phyloP scores from a whole-genome alignment of 2,329 filamentous ascomycete species.

The Decorospora gaudefroyi region DNA sequence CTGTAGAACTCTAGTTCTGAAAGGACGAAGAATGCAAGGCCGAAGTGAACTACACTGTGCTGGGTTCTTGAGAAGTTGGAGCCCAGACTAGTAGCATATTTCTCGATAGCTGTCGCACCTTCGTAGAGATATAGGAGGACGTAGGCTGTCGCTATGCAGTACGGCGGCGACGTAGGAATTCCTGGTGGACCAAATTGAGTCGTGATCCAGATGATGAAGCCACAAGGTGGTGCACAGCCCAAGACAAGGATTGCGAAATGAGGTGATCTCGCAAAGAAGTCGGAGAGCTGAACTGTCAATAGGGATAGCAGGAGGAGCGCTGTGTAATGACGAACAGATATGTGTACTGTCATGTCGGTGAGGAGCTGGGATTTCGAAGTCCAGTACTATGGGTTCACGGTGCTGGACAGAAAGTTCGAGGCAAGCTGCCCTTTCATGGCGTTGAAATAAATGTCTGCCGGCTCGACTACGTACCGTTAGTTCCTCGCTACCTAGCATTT shows the following conservation, averaged over 20 bases:
- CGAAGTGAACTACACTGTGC: neutral
- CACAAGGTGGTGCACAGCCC: neutral
- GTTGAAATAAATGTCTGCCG: too few species aligned
- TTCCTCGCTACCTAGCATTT: too few species aligned
- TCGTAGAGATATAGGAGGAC: neutral
- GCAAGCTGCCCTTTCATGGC: too few species aligned
- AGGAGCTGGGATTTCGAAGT: too few species aligned
- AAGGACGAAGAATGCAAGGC: slow-evolving; percentile 1
- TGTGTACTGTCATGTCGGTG: too few species aligned
- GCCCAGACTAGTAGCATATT: neutral
- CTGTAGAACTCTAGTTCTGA: neutral
- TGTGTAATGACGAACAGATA: neutral
- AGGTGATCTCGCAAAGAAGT: neutral
- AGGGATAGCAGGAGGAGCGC: neutral
- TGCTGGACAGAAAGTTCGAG: too few species aligned
- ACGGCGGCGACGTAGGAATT: neutral
- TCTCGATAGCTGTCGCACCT: neutral
- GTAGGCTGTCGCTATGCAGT: neutral
- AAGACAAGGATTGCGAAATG: neutral
- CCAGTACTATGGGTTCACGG: too few species aligned
- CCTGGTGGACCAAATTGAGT: neutral
- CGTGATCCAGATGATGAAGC: neutral
- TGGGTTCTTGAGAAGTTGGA: neutral
- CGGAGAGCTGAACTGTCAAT: neutral
- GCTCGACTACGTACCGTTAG: too few species aligned